Base-by-base conservation (phyloP, 805 yeast species). In the Lachancea meyersii region DNA sequence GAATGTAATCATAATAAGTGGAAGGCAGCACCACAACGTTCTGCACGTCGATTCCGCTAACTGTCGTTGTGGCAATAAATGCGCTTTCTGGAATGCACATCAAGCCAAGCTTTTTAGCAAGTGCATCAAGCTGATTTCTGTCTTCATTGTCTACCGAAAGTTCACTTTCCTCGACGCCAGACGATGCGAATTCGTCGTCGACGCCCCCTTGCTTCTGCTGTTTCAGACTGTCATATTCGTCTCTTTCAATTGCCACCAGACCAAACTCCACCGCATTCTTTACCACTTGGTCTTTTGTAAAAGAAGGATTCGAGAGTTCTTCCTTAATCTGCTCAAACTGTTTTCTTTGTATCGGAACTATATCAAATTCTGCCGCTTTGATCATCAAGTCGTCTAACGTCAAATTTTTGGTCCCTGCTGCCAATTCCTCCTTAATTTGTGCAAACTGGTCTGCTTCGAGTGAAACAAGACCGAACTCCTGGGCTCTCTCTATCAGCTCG, bases 21-120 rank as follows among this genome's bases (percentile, higher is more conserved):
- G 72, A 66, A 5, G 91, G 88, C 26, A 83, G 56, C 8, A 80
- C 79, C 45, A 79, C 80, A 26, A 81, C 79, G 47, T 76, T 74
- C 3, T 67, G 61, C 10, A 70, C 60, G 49, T 80, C 85, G 3
- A 84, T 77, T 4, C 61, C 62, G 49, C 73, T 69, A 7, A 76
- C 72, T 28, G 73, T 73, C 1, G 83, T 77, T 1, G 88, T 80
- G 1, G 85, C 79, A 47, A 82, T 67, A 50, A 75, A 81, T 2
- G 79, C 68, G n/a, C 70, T 58, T 39, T 69, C 70, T 1, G 91
- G 85, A 31, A 84, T 68, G 39, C 77, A 69, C 50, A 82, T 54
- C 38, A 73, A 52, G 2, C 80, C 81, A 39, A 66, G 57, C 11
- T 63, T 54, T 39, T 63, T 68, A 4, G 82, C 83, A 5, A 61